A percentile compares a stretch with the other conserved stretches of the same genome.
Evolutionary conservation across 2,329 filamentous ascomycete genomes (phyloP).

Genomic region (Helotiales sp.): DNA sequence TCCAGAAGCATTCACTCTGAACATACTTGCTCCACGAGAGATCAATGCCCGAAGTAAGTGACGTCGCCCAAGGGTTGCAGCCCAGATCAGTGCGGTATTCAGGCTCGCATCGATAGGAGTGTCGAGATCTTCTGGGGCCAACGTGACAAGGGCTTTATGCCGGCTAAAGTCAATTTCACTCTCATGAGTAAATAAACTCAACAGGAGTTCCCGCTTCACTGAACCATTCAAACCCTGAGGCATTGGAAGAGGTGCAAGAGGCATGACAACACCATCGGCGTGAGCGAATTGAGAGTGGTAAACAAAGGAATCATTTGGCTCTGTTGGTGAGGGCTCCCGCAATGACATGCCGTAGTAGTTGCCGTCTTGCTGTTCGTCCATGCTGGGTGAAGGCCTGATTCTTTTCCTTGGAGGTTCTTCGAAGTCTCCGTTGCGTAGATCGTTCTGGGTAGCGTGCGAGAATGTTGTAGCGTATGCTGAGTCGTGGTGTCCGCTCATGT

Average conservation of each 20-base stretch:
- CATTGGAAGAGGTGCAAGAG: slow-evolving; percentile 64
- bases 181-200: slow-evolving; percentile 76
- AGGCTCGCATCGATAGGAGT: slow-evolving; percentile 87
- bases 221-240: slow-evolving; percentile 66
- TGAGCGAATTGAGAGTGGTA: slow-evolving; percentile 50
- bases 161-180: slow-evolving; percentile 69
- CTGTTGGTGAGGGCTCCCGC: slow-evolving; percentile 70
- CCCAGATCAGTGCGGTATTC: slow-evolving; percentile 94
- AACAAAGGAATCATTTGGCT: slow-evolving; percentile 77
- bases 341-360: slow-evolving; percentile 53
- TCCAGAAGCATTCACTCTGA: slow-evolving; percentile 82
- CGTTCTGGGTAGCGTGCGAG: slow-evolving; percentile 36
- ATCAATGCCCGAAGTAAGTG: slow-evolving; percentile 80
- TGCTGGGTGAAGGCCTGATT: slow-evolving; percentile 57
- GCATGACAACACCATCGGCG: slow-evolving; percentile 55
- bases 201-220: slow-evolving; percentile 76
- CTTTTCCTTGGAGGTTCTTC: slow-evolving; percentile 83
- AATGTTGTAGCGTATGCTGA: slow-evolving; percentile 66
- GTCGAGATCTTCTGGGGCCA: slow-evolving; percentile 81
- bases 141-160: slow-evolving; percentile 73
- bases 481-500: slow-evolving; percentile 55
- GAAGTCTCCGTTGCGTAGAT: slow-evolving; percentile 49
- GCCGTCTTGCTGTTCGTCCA: slow-evolving; percentile 39
- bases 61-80: slow-evolving; percentile 85
- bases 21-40: slow-evolving; percentile 80